Percentiles rank a stretch among this genome's conserved stretches.
Conservation (phyloP, 2,329 filamentous ascomycete species). For the Stemphylium lycopersici region DNA sequence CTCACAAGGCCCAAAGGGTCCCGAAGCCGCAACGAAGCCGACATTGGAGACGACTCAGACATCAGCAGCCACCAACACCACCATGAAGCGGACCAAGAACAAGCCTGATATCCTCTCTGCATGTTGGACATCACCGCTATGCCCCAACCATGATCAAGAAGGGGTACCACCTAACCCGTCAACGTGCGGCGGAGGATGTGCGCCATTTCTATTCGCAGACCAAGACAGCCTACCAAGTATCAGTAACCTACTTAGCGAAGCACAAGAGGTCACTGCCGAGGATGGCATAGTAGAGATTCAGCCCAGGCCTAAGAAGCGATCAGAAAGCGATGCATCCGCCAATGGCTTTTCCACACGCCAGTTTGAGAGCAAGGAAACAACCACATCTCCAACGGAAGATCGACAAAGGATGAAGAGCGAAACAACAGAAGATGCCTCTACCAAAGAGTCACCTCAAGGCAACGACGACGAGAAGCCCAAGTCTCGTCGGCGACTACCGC, state of each 20-base stretch:
- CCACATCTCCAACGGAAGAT: slow-evolving; percentile 24
- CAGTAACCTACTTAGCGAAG: slow-evolving; percentile 33
- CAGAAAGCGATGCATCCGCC: slow-evolving; percentile 41
- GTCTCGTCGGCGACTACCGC: slow-evolving; percentile 45
- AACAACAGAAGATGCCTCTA: slow-evolving; percentile 34
- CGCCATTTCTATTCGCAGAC: slow-evolving; percentile 49
- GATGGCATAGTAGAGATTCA: slow-evolving; percentile 49
- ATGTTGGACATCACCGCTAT: slow-evolving; percentile 52
- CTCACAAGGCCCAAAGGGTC: slow-evolving; percentile 41
- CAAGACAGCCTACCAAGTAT: slow-evolving; percentile 43
- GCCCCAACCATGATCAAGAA: slow-evolving; percentile 48
- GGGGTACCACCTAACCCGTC: slow-evolving; percentile 49
- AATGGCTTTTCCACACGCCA: slow-evolving; percentile 41
- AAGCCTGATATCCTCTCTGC: slow-evolving; percentile 48
- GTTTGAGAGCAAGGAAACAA: slow-evolving; percentile 28
- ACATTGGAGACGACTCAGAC: slow-evolving; percentile 25
- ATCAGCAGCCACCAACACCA: slow-evolving; percentile 20
- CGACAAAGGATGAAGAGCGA: slow-evolving; percentile 41
- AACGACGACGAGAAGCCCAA: slow-evolving; percentile 40
- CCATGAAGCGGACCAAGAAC: slow-evolving; percentile 43
- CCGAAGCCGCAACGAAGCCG: slow-evolving; percentile 19
- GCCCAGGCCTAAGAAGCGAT: slow-evolving; percentile 43
- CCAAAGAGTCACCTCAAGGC: slow-evolving; percentile 30
- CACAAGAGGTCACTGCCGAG: slow-evolving; percentile 42
- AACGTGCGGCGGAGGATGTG: slow-evolving; percentile 50